Conservation (phyloP, 345 rosid genomes). For the Luvunga scandens region DNA sequence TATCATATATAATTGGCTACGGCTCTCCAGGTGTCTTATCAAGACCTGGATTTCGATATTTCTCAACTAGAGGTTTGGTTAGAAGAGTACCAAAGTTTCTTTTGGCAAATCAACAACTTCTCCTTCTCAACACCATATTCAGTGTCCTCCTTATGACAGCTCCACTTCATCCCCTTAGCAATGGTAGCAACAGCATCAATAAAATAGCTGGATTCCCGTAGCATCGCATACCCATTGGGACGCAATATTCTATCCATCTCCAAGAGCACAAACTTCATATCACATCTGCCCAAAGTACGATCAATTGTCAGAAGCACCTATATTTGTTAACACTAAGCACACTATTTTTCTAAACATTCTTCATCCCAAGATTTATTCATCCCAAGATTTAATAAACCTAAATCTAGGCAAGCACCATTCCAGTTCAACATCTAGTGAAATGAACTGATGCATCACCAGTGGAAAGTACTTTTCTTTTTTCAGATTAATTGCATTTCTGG, state of each 20-base stretch:
- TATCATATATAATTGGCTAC: neutral
- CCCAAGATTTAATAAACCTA: neutral
- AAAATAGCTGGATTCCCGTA: conserved; percentile 80
- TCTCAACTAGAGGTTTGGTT: conserved; percentile 38
- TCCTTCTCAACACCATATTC: conserved; percentile 65
- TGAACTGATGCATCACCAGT: neutral
- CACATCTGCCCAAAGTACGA: conserved; percentile 58
- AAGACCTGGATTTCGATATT: neutral
- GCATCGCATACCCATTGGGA: conserved; percentile 65
- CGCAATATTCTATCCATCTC: conserved; percentile 95
- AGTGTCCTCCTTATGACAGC: conserved; percentile 70
- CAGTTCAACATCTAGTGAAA: no score
- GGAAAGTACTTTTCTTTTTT: neutral
- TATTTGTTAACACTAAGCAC: neutral
- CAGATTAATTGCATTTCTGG: neutral
- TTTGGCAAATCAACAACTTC: conserved; percentile 83
- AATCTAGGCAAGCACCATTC: neutral
- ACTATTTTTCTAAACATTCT: neutral
- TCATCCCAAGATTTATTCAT: neutral
- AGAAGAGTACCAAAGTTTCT: conserved; percentile 86
- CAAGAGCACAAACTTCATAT: conserved; percentile 74
- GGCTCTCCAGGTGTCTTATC: neutral
- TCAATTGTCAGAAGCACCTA: conserved; percentile 13
- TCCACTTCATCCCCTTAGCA: conserved; percentile 86
- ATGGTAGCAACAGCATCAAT: conserved; percentile 55